These are phyloP conservation scores for Lasiosphaeriaceae sp. DNA, from an alignment of 495 filamentous ascomycete genomes.

Conservation along the genomic window DNA sequence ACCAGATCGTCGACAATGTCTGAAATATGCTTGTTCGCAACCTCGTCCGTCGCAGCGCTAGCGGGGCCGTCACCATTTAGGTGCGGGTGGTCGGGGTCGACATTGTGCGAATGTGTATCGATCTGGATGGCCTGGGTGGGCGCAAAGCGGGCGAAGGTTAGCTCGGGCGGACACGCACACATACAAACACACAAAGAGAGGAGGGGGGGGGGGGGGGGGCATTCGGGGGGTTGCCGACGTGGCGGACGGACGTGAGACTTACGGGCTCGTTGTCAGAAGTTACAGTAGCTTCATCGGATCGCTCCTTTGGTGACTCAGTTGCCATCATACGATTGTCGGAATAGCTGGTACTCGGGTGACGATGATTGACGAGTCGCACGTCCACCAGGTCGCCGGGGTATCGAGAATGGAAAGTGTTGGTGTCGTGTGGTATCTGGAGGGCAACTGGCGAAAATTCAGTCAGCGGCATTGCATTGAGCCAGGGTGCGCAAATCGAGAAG, in stretches of 20 bases:
- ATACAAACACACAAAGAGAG: neutral
- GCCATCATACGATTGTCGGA: constrained; percentile 52
- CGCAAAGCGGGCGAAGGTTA: constrained; percentile 10
- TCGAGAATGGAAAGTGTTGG: constrained; percentile 6
- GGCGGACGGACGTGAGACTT: constrained; percentile 18
- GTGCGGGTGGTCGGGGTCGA: constrained; percentile 29
- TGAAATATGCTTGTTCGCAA: constrained; percentile 48
- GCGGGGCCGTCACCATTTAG: constrained; percentile 39
- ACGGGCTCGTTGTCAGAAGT: constrained; percentile 45
- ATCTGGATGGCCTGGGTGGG: constrained; percentile 26
- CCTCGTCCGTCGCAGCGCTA: constrained; percentile 32
- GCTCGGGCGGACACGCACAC: constrained; percentile 3
- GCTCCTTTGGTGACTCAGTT: constrained; percentile 50
- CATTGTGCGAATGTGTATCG: constrained; percentile 43
- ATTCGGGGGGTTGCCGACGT: neutral
- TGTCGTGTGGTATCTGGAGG: constrained; percentile 2
- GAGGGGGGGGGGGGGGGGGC: neutral
- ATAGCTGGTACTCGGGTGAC: constrained; percentile 17
- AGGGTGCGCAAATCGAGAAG: constrained; percentile 13
- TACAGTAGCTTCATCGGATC: constrained; percentile 49
- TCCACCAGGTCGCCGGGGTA: constrained; percentile 17
- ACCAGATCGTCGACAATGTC: constrained; percentile 48
- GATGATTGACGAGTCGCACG: constrained; percentile 12
- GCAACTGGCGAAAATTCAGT: constrained; percentile 1
- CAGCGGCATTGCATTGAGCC: constrained; percentile 1